Percentiles rank a stretch among this genome's conserved stretches.
These are phyloP conservation scores for Diaporthe humulicola DNA, from an alignment of 2,329 filamentous ascomycete species.

Conservation along the genomic window DNA sequence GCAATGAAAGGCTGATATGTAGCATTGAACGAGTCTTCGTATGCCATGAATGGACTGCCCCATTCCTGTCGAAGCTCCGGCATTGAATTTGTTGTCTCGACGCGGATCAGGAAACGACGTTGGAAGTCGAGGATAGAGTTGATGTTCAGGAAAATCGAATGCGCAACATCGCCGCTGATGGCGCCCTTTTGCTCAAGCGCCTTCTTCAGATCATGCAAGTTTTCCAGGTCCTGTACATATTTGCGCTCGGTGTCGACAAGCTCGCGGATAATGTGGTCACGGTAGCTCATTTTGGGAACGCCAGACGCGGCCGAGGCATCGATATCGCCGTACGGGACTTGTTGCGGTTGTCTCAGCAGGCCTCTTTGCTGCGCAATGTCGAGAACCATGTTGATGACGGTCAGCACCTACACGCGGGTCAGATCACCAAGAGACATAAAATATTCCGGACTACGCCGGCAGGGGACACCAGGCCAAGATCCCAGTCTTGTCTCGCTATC, in stretches of 20 bases:
- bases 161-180: conserved; percentile 89
- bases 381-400: conserved; percentile 92
- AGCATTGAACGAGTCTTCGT: conserved; percentile 83
- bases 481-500: neutral
- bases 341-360: conserved; percentile 72
- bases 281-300: conserved; percentile 74
- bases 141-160: conserved; percentile 96
- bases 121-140: conserved; percentile 97
- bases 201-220: conserved; percentile 92
- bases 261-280: conserved; percentile 92
- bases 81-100: conserved; percentile 94
- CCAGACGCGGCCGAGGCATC: conserved; percentile 62
- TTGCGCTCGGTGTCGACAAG: conserved; percentile 95
- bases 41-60: conserved; percentile 90
- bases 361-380: conserved; percentile 86
- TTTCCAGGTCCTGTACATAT: conserved; percentile 97
- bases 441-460: neutral
- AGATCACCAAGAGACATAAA: conserved; percentile 13
- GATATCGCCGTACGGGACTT: conserved; percentile 52
- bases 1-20: conserved; percentile 98
- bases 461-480: neutral
- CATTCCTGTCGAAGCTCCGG: conserved; percentile 84
- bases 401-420: conserved; percentile 73
- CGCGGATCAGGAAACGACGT: conserved; percentile 91
- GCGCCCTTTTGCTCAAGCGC: conserved; percentile 88